These are phyloP conservation scores for Gigaspora rosea DNA, from an alignment of 192 early-diverging fungal species.

Conservation along the genomic window DNA sequence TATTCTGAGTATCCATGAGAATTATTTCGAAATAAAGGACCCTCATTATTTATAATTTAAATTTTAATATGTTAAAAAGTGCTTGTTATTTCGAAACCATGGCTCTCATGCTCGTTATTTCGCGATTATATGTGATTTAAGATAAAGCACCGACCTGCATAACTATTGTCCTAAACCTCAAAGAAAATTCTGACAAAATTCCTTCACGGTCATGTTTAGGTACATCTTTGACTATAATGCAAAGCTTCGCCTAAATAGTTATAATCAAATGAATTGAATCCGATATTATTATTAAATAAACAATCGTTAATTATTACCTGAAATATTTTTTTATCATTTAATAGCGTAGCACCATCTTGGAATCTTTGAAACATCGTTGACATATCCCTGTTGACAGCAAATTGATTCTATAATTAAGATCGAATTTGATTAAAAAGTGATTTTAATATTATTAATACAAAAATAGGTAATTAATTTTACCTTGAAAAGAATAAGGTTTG, in stretches of 20 bases:
- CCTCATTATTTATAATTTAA: too few relatives aligned
- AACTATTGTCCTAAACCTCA: too few relatives aligned
- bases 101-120: too few relatives aligned
- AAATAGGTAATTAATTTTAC: not conserved
- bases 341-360: conserved; percentile 18
- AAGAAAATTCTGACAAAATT: conserved; percentile 26
- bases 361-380: conserved; percentile 34
- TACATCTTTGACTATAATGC: conserved; percentile 33
- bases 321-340: conserved; percentile 16
- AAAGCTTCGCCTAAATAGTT: conserved; percentile 17
- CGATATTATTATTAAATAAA: too few relatives aligned
- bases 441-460: not conserved
- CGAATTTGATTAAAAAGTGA: not conserved
- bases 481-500: conserved; percentile 10
- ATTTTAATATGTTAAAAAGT: too few relatives aligned
- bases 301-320: not conserved
- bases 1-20: too few relatives aligned
- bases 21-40: too few relatives aligned
- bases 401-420: conserved; percentile 14
- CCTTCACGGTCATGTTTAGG: not conserved
- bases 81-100: too few relatives aligned
- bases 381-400: conserved; percentile 29
- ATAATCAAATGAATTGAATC: too few relatives aligned
- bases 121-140: too few relatives aligned
- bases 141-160: too few relatives aligned